Conservation (phyloP, 2,329 filamentous ascomycete species). For the Leptographium wingfieldii region DNA sequence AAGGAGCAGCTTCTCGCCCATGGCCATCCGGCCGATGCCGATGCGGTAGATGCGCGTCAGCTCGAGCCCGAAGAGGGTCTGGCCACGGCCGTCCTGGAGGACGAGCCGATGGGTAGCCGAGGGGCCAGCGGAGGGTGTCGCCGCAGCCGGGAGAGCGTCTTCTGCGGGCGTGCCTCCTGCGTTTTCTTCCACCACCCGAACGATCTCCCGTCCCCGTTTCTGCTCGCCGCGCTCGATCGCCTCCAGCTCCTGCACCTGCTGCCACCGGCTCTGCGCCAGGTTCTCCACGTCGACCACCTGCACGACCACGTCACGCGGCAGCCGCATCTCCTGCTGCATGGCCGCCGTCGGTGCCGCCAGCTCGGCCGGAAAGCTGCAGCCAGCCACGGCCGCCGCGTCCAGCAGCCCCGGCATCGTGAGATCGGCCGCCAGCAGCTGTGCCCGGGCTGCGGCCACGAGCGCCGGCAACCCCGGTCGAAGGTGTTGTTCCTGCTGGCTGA, state of each 20-base stretch:
- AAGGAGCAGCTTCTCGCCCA: conserved; percentile 74
- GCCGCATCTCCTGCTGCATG: conserved; percentile 36
- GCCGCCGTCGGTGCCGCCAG: conserved; percentile 30
- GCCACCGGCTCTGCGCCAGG: conserved; percentile 66
- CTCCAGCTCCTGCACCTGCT: conserved; percentile 75
- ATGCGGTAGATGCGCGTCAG: conserved; percentile 52
- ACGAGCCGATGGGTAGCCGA: conserved; percentile 63
- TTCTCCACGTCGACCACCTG: conserved; percentile 85
- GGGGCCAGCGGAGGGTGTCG: conserved; percentile 6
- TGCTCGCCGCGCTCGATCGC: conserved; percentile 59
- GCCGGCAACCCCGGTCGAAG: conserved; percentile 53
- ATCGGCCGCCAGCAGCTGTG: conserved; percentile 68
- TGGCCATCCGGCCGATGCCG: conserved; percentile 48
- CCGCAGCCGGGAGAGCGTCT: background rate
- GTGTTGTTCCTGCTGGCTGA: conserved; percentile 22
- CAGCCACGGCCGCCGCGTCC: conserved; percentile 22
- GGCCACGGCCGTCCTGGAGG: conserved; percentile 66
- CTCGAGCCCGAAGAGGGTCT: conserved; percentile 60
- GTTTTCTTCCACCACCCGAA: conserved; percentile 48
- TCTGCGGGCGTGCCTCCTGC: too few relatives aligned
- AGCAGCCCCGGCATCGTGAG: conserved; percentile 49
- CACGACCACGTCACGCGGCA: conserved; percentile 54
- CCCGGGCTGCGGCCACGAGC: conserved; percentile 65
- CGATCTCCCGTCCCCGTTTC: conserved; percentile 66
- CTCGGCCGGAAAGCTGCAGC: conserved; percentile 39